phyloP scores from a whole-genome alignment of 2,329 filamentous ascomycete species.

The Dactylellina drechsleri region DNA sequence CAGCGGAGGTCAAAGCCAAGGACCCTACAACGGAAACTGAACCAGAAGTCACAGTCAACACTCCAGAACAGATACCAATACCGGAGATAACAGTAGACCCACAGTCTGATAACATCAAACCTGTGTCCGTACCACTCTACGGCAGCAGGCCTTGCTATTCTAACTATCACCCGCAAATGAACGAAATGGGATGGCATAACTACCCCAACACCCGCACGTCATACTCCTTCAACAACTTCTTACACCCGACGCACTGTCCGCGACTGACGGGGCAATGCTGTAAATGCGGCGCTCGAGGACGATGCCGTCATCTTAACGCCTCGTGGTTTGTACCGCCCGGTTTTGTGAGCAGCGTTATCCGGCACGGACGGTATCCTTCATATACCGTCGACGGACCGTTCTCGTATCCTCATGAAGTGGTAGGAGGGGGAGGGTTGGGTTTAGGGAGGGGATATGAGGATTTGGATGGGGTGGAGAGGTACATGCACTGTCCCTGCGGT shows the following conservation, averaged over 20 bases:
- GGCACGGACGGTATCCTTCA: conserved; percentile 2
- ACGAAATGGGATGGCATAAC: conserved; percentile 7
- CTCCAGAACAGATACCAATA: neutral
- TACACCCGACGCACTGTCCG: conserved; percentile 35
- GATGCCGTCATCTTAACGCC: conserved; percentile 33
- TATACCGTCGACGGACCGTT: neutral
- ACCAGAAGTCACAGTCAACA: neutral
- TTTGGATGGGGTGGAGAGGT: conserved; percentile 12
- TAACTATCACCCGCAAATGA: conserved; percentile 9
- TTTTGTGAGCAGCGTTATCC: conserved; percentile 15
- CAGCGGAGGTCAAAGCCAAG: neutral
- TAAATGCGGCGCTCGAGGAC: conserved; percentile 37
- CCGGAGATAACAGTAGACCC: too few species aligned
- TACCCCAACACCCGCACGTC: conserved; percentile 4
- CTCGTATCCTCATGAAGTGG: neutral
- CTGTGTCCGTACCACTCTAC: conserved; percentile 18
- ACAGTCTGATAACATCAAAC: conserved; percentile 13
- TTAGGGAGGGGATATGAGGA: neutral
- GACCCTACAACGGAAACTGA: conserved; percentile 1
- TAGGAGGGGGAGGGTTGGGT: too few species aligned
- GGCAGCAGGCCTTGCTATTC: conserved; percentile 5
- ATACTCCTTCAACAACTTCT: conserved; percentile 19
- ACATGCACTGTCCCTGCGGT: conserved; percentile 38
- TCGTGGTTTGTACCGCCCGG: conserved; percentile 27
- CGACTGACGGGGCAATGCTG: conserved; percentile 46